Evolutionary conservation across 2,329 filamentous ascomycete genomes (phyloP).

Genomic region (Penicillium sp.): DNA sequence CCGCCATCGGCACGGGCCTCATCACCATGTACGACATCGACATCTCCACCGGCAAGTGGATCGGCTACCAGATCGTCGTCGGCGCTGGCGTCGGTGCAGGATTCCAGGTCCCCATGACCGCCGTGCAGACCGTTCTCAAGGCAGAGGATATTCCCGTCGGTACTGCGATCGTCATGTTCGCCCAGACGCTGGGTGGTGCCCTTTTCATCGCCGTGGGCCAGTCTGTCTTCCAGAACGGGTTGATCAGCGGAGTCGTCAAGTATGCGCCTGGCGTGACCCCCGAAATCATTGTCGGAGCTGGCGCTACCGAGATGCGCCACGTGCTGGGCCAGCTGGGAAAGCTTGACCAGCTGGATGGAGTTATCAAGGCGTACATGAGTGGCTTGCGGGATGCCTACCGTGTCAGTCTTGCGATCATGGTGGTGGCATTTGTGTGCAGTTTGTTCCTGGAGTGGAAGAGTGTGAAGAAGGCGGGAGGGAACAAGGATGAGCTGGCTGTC

Average conservation of each 20-base stretch:
- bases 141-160: conserved; percentile 31
- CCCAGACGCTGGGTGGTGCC: conserved; percentile 33
- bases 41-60: conserved; percentile 27
- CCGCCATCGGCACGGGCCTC: conserved; percentile 29
- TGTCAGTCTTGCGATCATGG: conserved; percentile 22
- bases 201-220: conserved; percentile 36
- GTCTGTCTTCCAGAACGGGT: conserved; percentile 32
- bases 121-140: conserved; percentile 31
- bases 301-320: conserved; percentile 23
- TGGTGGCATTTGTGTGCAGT: conserved; percentile 21
- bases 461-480: conserved; percentile 21
- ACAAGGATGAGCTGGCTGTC: conserved; percentile 14
- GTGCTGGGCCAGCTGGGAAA: conserved; percentile 12
- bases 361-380: conserved; percentile 26
- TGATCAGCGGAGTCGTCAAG: conserved; percentile 23
- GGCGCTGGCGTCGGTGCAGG: conserved; percentile 31
- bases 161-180: conserved; percentile 30
- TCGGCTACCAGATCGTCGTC: conserved; percentile 34
- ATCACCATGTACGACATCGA: conserved; percentile 29
- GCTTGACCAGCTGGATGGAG: conserved; percentile 18
- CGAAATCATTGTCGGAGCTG: conserved; percentile 18
- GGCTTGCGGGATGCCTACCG: conserved; percentile 25
- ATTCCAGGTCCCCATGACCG: conserved; percentile 31
- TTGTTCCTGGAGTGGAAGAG: conserved; percentile 31
- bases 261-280: conserved; percentile 13